phyloP scores from a whole-genome alignment of 768 basidiomycete species.

The Scleroderma citrinum region DNA sequence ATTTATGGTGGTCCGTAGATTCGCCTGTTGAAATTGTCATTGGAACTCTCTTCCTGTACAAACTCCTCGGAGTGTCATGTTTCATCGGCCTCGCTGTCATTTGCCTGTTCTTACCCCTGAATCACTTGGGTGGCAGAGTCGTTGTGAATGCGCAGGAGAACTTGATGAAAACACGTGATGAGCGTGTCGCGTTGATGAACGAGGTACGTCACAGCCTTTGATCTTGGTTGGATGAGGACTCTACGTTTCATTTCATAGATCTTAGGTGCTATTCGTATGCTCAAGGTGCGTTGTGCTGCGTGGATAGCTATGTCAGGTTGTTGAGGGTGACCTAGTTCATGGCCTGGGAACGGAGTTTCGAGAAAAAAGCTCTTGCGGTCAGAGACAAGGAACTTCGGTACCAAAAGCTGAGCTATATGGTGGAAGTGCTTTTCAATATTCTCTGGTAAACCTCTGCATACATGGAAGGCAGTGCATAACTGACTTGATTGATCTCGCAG shows the following conservation, averaged over 20 bases:
- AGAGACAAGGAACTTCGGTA: slow-evolving; percentile 78
- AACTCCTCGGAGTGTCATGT: slow-evolving; percentile 70
- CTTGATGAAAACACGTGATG: slow-evolving; percentile 88
- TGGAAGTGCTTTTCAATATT: slow-evolving; percentile 63
- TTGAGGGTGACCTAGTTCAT: slow-evolving; percentile 55
- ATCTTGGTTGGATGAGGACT: background rate
- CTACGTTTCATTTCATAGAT: slow-evolving; percentile 37
- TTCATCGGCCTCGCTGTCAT: slow-evolving; percentile 76
- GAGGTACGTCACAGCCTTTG: slow-evolving; percentile 38
- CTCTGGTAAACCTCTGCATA: slow-evolving; percentile 38
- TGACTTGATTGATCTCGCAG: slow-evolving; percentile 15
- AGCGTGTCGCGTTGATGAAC: slow-evolving; percentile 88
- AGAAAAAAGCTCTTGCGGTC: slow-evolving; percentile 63
- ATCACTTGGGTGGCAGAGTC: slow-evolving; percentile 78
- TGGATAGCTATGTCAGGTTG: background rate
- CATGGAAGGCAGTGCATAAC: background rate
- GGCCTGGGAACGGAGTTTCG: slow-evolving; percentile 93
- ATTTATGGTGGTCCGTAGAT: slow-evolving; percentile 35
- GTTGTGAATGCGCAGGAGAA: slow-evolving; percentile 76
- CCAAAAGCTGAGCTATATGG: slow-evolving; percentile 80
- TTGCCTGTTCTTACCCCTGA: slow-evolving; percentile 67
- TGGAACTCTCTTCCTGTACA: slow-evolving; percentile 72
- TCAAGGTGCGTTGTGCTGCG: slow-evolving; percentile 45
- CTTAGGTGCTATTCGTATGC: slow-evolving; percentile 84
- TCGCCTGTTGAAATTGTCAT: slow-evolving; percentile 74